These are phyloP conservation scores for Rhodosorus marinus DNA, from an alignment of 23 red algal genomes.

Conservation along the genomic window DNA sequence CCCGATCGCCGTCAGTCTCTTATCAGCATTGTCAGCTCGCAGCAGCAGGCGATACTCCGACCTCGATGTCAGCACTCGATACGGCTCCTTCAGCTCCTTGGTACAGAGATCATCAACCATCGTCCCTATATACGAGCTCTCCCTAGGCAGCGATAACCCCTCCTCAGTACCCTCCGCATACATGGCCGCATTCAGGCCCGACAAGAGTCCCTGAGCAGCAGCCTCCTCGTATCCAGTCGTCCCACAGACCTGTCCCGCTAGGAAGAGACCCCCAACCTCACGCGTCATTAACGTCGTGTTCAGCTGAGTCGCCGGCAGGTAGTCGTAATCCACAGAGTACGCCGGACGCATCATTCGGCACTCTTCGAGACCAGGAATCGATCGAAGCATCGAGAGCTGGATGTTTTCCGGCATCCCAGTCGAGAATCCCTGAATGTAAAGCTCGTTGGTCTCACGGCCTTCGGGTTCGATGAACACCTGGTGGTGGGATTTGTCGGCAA, in stretches of 20 bases:
- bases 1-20: conserved; percentile 58
- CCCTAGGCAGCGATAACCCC: conserved; percentile 34
- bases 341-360: conserved; percentile 90
- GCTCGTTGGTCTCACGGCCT: conserved; percentile 72
- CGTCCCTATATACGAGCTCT: conserved; percentile 80
- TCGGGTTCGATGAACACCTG: conserved; percentile 98
- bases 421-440: conserved; percentile 90
- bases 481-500: conserved; percentile 63
- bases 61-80: conserved; percentile 92
- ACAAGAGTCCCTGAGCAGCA: conserved; percentile 72
- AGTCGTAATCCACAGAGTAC: conserved; percentile 98
- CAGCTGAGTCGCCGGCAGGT: conserved; percentile 81
- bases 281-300: conserved; percentile 60
- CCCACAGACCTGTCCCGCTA: conserved; percentile 90
- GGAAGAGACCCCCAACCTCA: conserved; percentile 64
- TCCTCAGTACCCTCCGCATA: conserved; percentile 11
- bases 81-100: conserved; percentile 87
- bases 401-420: conserved; percentile 90
- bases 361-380: conserved; percentile 80
- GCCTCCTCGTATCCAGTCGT: conserved; percentile 99
- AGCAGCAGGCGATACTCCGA: conserved; percentile 85
- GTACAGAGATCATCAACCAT: conserved; percentile 97
- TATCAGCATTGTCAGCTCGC: conserved; percentile 87
- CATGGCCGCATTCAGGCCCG: conserved; percentile 72
- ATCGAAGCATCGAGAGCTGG: conserved; percentile 76